Evolutionary conservation across 805 yeast genomes (phyloP).

Genomic region (Candida krabiensis): DNA sequence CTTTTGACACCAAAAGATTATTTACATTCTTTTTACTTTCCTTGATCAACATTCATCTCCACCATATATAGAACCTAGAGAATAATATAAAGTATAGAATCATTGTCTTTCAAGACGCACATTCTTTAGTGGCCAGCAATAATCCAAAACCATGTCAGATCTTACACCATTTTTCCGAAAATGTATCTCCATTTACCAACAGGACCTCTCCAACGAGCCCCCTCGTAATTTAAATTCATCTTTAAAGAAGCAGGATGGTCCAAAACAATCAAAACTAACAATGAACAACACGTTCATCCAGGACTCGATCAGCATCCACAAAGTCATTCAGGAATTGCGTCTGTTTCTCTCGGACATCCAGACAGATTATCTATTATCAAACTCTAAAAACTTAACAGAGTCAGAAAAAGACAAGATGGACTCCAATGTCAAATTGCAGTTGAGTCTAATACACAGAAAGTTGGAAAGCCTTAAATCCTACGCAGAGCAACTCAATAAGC

Average conservation of each 20-base stretch:
- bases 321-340: conserved; percentile 33
- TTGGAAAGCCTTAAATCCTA: conserved; percentile 33
- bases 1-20: too few relatives aligned
- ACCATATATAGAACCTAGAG: too few relatives aligned
- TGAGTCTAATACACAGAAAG: conserved; percentile 20
- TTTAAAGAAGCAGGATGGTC: conserved; percentile 1
- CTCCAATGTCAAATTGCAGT: conserved; percentile 25
- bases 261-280: conserved; percentile 9
- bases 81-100: too few relatives aligned
- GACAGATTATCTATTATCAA: conserved; percentile 36
- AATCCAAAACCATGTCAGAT: conserved; percentile 47
- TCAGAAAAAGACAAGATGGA: conserved; percentile 28
- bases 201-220: conserved; percentile 24
- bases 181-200: conserved; percentile 45
- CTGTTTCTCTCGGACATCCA: conserved; percentile 35
- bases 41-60: too few relatives aligned
- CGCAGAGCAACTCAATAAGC: conserved; percentile 44
- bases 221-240: background rate
- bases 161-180: conserved; percentile 48
- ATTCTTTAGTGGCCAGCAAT: too few relatives aligned
- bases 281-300: conserved; percentile 39
- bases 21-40: too few relatives aligned
- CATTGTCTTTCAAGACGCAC: too few relatives aligned
- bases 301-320: conserved; percentile 40
- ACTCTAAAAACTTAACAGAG: conserved; percentile 26